These are phyloP conservation scores for Gossypioides kirkii DNA, from an alignment of 345 rosid species.

Conservation along the genomic window DNA sequence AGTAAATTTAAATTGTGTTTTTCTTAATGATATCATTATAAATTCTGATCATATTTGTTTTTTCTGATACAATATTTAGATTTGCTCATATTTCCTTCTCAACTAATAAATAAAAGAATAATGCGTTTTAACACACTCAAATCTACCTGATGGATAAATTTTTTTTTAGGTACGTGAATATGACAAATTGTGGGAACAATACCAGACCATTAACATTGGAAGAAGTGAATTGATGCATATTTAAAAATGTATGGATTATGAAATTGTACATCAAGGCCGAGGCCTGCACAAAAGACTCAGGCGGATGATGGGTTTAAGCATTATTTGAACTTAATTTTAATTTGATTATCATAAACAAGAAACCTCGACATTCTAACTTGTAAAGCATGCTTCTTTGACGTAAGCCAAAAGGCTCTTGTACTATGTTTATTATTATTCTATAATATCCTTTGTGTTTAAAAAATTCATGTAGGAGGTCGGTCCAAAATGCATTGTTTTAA, in stretches of 20 bases:
- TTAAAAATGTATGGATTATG: background rate
- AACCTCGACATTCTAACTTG: slow-evolving; percentile 28
- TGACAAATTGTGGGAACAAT: too few relatives aligned
- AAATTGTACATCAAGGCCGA: background rate
- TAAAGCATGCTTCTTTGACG: slow-evolving; percentile 32
- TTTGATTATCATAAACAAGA: background rate
- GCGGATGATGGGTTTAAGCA: background rate
- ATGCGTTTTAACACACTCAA: too few relatives aligned
- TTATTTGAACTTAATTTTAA: background rate
- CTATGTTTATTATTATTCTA: background rate
- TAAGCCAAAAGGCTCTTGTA: background rate
- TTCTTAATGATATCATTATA: too few relatives aligned
- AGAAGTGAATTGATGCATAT: background rate
- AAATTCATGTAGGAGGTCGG: too few relatives aligned
- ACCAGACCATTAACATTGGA: background rate
- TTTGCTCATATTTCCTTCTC: too few relatives aligned
- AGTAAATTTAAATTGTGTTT: too few relatives aligned
- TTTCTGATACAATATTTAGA: too few relatives aligned
- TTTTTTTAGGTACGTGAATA: too few relatives aligned
- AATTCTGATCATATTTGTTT: too few relatives aligned
- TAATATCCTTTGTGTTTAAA: too few relatives aligned
- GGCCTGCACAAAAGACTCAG: background rate
- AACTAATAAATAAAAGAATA: too few relatives aligned
- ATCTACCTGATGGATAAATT: too few relatives aligned
- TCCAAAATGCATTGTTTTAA: slow-evolving; percentile 14